Percentiles rank a stretch among this genome's conserved stretches.
Evolutionary conservation across 441 rosid species (phyloP).

Genomic region (Sinapis alba): DNA sequence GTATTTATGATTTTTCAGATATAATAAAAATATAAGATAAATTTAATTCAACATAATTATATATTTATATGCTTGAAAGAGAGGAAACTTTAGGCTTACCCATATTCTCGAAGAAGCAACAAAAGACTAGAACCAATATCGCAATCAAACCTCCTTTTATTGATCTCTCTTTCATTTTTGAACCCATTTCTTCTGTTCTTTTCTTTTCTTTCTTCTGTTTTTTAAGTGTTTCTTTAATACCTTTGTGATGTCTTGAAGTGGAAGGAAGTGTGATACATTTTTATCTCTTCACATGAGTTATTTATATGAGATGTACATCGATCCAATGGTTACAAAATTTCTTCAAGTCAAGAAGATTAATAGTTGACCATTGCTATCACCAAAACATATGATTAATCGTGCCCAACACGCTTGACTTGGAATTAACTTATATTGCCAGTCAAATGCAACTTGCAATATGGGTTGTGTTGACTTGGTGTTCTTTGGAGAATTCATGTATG

Average conservation of each 20-base stretch:
- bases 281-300: not conserved
- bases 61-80: not conserved
- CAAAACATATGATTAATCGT: slow-evolving; percentile 14
- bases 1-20: not conserved
- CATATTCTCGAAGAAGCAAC: slow-evolving; percentile 24
- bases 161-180: slow-evolving; percentile 23
- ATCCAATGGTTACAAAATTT: not conserved
- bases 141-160: slow-evolving; percentile 21
- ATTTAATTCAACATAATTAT: not conserved
- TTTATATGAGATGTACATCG: slow-evolving; percentile 19
- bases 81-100: slow-evolving; percentile 22
- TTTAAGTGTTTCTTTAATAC: not conserved
- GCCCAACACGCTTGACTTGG: slow-evolving; percentile 23
- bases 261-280: not conserved
- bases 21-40: not conserved
- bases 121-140: slow-evolving; percentile 16
- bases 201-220: not conserved
- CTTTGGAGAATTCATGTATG: not conserved
- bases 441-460: slow-evolving; percentile 26
- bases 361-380: slow-evolving; percentile 5
- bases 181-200: not conserved
- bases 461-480: slow-evolving; percentile 27
- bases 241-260: not conserved
- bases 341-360: slow-evolving; percentile 7
- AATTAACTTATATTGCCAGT: not conserved